Base-by-base conservation (phyloP, 139 green algal genomes). In the Dunaliella sp. region DNA sequence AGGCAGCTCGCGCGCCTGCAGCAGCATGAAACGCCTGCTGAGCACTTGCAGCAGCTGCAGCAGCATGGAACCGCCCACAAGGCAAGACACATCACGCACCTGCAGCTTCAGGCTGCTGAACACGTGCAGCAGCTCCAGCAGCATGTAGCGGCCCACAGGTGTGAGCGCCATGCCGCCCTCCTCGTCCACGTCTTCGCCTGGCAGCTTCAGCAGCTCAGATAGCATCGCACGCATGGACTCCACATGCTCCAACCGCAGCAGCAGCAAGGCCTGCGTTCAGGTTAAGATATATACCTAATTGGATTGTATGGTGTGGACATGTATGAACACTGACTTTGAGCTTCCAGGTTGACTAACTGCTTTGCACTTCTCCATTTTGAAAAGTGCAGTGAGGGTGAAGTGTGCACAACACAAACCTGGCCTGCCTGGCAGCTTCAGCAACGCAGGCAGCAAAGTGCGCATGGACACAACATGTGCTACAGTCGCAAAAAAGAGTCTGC, bases 141-240 rank as follows among this genome's bases (percentile, higher is more conserved):
- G 83, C 38, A 48, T 79, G 48, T 36, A 78, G 36, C 74, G 12
- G 26, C 28, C n/a, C 30, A 77, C 82, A 1, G 72, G 28, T 0
- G 38, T 34, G 28, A 34, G 28, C 7, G 58, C 82, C n/a, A 38
- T 26, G 0, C 22, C 36, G 30, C 34, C 74, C 1, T 7, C 73
- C 3, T 21, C 58, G 26, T 28, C 35, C 31, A 12, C 35, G 24
- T 73, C 65, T 2, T 33, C 65, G 3, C 35, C 21, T 0, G 84
- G 84, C 26, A 77, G 77, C 77, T 83, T 79, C 0, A 94, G 83
- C 81, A 91, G 85, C n/a, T 89, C 81, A 7, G 85, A 37, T 38
- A 94, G 90, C 73, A 92, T 38, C 36, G 59, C 38, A 2, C 81
- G 85, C 12, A 87, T 38, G 32, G 85, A 87, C 28, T 87, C 82